A percentile compares a stretch with the other conserved stretches of the same genome.
Evolutionary conservation across 31 red algal genomes (phyloP).

Genomic region (Odonthalia washingtoniensis): DNA sequence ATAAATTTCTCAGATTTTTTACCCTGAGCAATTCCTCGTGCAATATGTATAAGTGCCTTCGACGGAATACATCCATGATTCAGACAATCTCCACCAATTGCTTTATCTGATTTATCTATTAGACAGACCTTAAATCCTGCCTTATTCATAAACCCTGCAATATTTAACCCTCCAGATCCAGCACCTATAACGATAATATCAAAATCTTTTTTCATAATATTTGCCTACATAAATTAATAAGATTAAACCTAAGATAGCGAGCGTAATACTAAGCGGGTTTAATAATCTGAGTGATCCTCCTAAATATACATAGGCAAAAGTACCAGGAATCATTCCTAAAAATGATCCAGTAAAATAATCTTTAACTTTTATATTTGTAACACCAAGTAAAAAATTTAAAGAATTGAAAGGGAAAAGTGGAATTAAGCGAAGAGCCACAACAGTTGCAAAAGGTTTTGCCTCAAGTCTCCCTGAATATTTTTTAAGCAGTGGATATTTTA

Average conservation of each 20-base stretch:
- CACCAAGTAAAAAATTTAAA: neutral
- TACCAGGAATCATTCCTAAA: constrained; percentile 8
- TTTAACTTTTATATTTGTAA: constrained; percentile 4
- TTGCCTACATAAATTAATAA: constrained; percentile 1
- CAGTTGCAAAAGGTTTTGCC: neutral
- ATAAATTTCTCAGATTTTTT: constrained; percentile 87
- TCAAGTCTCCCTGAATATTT: neutral
- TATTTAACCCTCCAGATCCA: constrained; percentile 93
- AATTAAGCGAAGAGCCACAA: neutral
- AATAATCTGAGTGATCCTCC: neutral
- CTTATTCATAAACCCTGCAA: constrained; percentile 93
- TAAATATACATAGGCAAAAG: neutral
- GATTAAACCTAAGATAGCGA: neutral
- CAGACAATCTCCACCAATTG: constrained; percentile 93
- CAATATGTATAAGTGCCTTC: constrained; percentile 81
- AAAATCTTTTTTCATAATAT: constrained; percentile 25
- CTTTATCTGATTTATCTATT: constrained; percentile 89
- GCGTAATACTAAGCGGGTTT: neutral
- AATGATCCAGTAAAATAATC: neutral
- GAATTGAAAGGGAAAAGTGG: constrained; percentile 4
- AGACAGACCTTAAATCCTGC: constrained; percentile 88
- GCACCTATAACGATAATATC: constrained; percentile 97
- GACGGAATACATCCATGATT: constrained; percentile 98
- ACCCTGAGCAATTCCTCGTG: too few relatives aligned
- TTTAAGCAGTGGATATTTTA: constrained; percentile 7